Evolutionary conservation across 2,329 filamentous ascomycete species (phyloP).

Genomic region (Mycosphaerella sp.): DNA sequence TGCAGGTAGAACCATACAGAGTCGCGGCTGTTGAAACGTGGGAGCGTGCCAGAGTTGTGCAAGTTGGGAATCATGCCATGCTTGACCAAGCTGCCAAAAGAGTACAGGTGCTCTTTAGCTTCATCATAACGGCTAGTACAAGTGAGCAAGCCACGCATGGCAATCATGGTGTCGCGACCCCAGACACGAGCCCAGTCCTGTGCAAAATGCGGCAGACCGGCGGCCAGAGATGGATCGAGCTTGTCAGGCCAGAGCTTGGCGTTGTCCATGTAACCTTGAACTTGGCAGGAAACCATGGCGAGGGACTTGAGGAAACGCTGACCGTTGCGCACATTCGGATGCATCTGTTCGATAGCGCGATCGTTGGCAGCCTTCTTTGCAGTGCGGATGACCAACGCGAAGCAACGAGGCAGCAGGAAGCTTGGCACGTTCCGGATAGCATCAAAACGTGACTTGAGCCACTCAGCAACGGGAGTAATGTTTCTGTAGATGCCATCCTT

Average conservation of each 20-base stretch:
- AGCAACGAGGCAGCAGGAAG: constrained; percentile 89
- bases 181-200: constrained; percentile 93
- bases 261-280: constrained; percentile 82
- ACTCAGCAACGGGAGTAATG: constrained; percentile 61
- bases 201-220: constrained; percentile 89
- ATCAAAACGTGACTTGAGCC: constrained; percentile 80
- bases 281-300: constrained; percentile 85
- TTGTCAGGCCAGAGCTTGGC: constrained; percentile 85
- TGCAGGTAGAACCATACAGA: constrained; percentile 98
- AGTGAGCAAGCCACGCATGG: constrained; percentile 82
- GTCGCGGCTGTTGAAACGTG: constrained; percentile 91
- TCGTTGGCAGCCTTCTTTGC: constrained; percentile 81
- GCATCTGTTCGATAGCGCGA: constrained; percentile 71
- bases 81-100: constrained; percentile 93
- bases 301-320: constrained; percentile 86
- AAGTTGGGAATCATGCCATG: constrained; percentile 98
- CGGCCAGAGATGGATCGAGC: constrained; percentile 77
- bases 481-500: constrained; percentile 50
- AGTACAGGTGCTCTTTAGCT: constrained; percentile 87
- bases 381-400: constrained; percentile 79
- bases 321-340: constrained; percentile 66
- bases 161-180: constrained; percentile 97
- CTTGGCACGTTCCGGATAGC: constrained; percentile 78
- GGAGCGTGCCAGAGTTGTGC: constrained; percentile 74
- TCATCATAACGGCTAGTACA: constrained; percentile 83